These are phyloP conservation scores for Vitis cinerea DNA, from an alignment of 164 flowering plant species.

Conservation along the genomic window DNA sequence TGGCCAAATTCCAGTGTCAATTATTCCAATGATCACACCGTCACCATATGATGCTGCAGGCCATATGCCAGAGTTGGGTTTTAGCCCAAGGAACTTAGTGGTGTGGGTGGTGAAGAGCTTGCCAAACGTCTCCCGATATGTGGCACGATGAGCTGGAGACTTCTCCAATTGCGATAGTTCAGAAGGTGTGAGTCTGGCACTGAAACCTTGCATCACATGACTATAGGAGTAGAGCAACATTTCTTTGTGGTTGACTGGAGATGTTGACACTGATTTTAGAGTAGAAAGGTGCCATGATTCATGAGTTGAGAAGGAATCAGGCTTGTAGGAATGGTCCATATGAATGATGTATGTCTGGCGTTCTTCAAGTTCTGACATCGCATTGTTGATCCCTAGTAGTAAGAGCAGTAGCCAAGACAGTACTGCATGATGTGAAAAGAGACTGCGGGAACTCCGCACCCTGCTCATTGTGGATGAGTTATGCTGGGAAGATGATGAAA, in stretches of 20 bases:
- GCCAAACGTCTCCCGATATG: conserved; percentile 21
- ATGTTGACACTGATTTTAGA: conserved; percentile 14
- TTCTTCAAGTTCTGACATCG: not conserved
- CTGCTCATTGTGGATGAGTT: no score
- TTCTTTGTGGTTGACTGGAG: conserved; percentile 2
- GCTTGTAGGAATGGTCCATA: conserved; percentile 23
- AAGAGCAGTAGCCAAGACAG: no score
- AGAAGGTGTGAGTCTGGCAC: conserved; percentile 20
- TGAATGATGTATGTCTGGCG: conserved; percentile 23
- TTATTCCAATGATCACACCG: conserved; percentile 27
- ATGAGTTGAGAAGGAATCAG: conserved; percentile 14
- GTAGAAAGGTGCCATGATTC: conserved; percentile 22
- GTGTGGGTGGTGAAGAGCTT: conserved; percentile 26
- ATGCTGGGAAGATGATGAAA: no score
- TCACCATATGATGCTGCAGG: conserved; percentile 27
- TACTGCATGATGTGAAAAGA: no score
- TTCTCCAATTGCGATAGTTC: conserved; percentile 22
- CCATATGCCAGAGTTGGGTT: conserved; percentile 5
- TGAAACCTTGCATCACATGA: conserved; percentile 32
- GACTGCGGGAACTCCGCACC: no score
- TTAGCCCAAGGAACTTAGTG: conserved; percentile 19
- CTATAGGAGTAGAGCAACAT: conserved; percentile 21
- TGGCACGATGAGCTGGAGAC: conserved; percentile 18
- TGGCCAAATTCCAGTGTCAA: conserved; percentile 12
- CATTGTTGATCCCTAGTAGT: not conserved